These are phyloP conservation scores for Jaapia argillacea DNA, from an alignment of 768 basidiomycete species.

Conservation along the genomic window DNA sequence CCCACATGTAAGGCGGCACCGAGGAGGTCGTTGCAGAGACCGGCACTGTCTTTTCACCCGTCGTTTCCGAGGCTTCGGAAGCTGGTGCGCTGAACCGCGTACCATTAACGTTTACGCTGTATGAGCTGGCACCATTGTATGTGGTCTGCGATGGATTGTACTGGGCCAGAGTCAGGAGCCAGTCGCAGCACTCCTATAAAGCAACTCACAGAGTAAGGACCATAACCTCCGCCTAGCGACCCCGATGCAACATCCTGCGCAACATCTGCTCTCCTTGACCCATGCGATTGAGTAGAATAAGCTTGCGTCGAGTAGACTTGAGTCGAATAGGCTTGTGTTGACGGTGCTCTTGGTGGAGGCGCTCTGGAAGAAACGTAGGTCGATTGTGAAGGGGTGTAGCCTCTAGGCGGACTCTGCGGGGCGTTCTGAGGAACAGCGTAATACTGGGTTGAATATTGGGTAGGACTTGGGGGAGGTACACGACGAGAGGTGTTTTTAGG, in stretches of 20 bases:
- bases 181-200: too few relatives aligned
- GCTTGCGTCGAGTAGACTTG: not conserved
- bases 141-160: not conserved
- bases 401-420: not conserved
- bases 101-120: constrained; percentile 12
- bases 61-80: constrained; percentile 32
- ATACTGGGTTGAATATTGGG: constrained; percentile 45
- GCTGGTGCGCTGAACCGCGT: constrained; percentile 50
- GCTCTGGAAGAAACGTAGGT: not conserved
- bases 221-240: constrained; percentile 70
- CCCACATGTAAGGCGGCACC: constrained; percentile 68
- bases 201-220: constrained; percentile 71
- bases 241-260: constrained; percentile 76
- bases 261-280: constrained; percentile 37
- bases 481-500: too few relatives aligned
- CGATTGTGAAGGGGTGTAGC: not conserved
- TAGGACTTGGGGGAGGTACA: too few relatives aligned
- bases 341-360: not conserved
- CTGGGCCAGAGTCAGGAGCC: too few relatives aligned
- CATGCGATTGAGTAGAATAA: constrained; percentile 8
- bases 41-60: constrained; percentile 23
- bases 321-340: not conserved
- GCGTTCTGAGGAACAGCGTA: constrained; percentile 61
- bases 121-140: not conserved
- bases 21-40: constrained; percentile 42